phyloP scores from a whole-genome alignment of 2,329 filamentous ascomycete species.

The Microdochium bolleyi region DNA sequence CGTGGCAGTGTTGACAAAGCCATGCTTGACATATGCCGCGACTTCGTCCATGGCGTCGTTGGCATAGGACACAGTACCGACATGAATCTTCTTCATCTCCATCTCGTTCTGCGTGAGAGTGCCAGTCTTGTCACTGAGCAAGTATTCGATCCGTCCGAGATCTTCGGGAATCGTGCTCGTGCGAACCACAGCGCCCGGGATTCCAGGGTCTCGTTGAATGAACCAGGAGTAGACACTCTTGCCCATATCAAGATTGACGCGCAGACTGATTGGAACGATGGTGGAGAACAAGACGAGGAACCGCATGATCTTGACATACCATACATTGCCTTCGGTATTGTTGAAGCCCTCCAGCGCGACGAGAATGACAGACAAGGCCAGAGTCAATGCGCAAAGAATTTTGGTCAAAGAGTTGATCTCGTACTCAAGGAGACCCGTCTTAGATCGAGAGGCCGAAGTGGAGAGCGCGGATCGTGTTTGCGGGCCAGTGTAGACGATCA shows the following conservation, averaged over 20 bases:
- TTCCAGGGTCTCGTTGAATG: constrained; percentile 85
- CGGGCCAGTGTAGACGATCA: constrained; percentile 88
- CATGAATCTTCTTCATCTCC: constrained; percentile 98
- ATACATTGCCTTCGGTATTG: constrained; percentile 56
- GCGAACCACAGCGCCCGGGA: constrained; percentile 84
- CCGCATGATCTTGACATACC: constrained; percentile 98
- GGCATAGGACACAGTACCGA: constrained; percentile 95
- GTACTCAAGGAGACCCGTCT: constrained; percentile 86
- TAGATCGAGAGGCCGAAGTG: constrained; percentile 84
- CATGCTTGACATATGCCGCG: constrained; percentile 73
- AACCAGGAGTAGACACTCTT: constrained; percentile 95
- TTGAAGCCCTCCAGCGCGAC: constrained; percentile 82
- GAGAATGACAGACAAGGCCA: constrained; percentile 77
- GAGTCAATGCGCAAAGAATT: constrained; percentile 82
- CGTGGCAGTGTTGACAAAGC: constrained; percentile 50
- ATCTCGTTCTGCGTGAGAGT: constrained; percentile 97
- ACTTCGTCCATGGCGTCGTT: constrained; percentile 99
- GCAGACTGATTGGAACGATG: constrained; percentile 92
- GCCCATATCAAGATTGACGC: constrained; percentile 94
- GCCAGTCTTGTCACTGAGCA: constrained; percentile 96
- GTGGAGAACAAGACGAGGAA: constrained; percentile 98
- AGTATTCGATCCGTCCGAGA: constrained; percentile 88
- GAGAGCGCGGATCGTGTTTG: constrained; percentile 92
- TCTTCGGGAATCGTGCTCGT: constrained; percentile 98
- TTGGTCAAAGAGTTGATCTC: constrained; percentile 98